Evolutionary conservation across 2,329 filamentous ascomycete genomes (phyloP), one percentile per base, ranked within the genome.

Genomic region (Dendrostoma leiphaemia): DNA sequence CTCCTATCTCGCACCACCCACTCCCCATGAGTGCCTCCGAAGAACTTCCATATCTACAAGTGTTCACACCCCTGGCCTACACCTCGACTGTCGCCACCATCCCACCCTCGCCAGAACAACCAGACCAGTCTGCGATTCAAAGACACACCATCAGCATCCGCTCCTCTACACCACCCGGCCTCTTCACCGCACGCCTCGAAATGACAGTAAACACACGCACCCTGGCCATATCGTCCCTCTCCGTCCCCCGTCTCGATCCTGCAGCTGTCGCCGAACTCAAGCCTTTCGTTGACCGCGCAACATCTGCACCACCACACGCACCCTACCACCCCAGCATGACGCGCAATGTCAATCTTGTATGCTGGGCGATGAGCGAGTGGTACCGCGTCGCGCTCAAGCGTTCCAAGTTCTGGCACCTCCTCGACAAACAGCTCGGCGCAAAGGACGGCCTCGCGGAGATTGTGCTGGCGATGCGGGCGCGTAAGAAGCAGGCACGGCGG

Each of bases 301-400:
- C 71, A 1, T 54, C 62, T 41, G 29, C 41, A 13, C 17, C n/a
- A 17, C 19, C 23, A 3, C 13, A 69, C 58, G 67, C 63, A 8
- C 43, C 44, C 1, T 32, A 51, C 4, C 52, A 69, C 31, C 74
- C 75, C n/a, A 74, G 74, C 0, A 69, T 82, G 58, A 71, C 74
- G 7, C 74, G 75, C 32, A 87, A 90, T 57, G 67, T 89, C 0
- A 78, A 78, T 19, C 76, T 85, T 6, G 63, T 86, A 0, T 78
- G 79, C 4, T 90, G 85, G 84, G 85, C 84, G 0, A 83, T 90
- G 75, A 78, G 79, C 12, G 83, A 87, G 48, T 90, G 87, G 82
- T 77, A 84, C 57, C 81, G 84, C 3, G 67, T 86, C 1, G 82
- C 85, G 0, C 70, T 78, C 8, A 76, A 79, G 50, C 74, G 87